phyloP scores from a whole-genome alignment of 352 stramenopile species.

The Phytophthora chlamydospora region DNA sequence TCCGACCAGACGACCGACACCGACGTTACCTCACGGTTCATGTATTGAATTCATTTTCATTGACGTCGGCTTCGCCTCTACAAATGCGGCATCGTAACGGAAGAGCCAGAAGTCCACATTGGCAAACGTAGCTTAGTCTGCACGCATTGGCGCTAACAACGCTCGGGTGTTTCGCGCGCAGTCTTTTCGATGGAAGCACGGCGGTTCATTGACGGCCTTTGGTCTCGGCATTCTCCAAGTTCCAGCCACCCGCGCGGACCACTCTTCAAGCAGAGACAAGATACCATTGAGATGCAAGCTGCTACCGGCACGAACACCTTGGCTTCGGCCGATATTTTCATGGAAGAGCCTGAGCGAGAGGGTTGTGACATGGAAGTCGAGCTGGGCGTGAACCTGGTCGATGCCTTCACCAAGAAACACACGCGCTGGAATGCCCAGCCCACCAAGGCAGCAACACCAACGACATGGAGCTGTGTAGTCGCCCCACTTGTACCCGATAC shows the following conservation, averaged over 20 bases:
- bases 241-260: neutral
- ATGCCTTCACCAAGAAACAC: slow-evolving; percentile 26
- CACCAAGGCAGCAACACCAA: neutral
- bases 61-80: too few species aligned
- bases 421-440: neutral
- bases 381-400: slow-evolving; percentile 24
- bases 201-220: slow-evolving; percentile 12
- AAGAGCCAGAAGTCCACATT: slow-evolving; percentile 7
- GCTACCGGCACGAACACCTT: neutral
- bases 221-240: slow-evolving; percentile 3
- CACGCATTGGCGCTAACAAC: too few species aligned
- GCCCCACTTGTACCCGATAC: neutral
- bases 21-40: too few species aligned
- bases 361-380: slow-evolving; percentile 29
- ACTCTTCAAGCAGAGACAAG: neutral
- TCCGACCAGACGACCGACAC: too few species aligned
- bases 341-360: slow-evolving; percentile 13
- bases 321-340: slow-evolving; percentile 3
- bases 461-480: neutral
- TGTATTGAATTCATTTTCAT: too few species aligned
- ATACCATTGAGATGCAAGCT: slow-evolving; percentile 8
- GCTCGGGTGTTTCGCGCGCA: slow-evolving; percentile 15
- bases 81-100: slow-evolving; percentile 8
- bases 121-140: slow-evolving; percentile 8
- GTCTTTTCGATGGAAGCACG: slow-evolving; percentile 19